Evolutionary conservation across 2,329 filamentous ascomycete species (phyloP), one percentile per base, ranked within the genome.

Genomic region (Sporothrix brunneoviolacea): DNA sequence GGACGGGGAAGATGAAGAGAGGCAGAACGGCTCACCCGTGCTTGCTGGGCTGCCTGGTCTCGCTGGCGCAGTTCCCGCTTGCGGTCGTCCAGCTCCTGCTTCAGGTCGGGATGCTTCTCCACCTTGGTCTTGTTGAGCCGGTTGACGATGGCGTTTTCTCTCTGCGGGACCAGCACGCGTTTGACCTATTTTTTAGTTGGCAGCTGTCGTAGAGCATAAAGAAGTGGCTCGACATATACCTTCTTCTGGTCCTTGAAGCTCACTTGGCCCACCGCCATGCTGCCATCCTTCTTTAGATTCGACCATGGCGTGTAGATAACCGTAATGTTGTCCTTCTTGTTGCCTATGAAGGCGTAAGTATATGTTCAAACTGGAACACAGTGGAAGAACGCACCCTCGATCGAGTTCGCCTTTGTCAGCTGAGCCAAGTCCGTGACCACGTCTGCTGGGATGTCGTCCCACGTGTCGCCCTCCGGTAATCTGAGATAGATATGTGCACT

Each of bases 321-420:
- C 15, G 90, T 95, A 61, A 98, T 75, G 69, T 97, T 97, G 68
- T 97, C 91, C 68, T 96, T 97, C 70, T 98, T 98, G 74, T 98
- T 98, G 57, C 93, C 87, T 91, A 53, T 6, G 12, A 2, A 16
- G 15, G 37, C 6, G 12, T 36, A 36, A 19, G 28, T 16, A 28
- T 5, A 15, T 2, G 8, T 19, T 28, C 16, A 3, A 38, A 35
- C 8, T 21, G 8, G 32, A 19, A 10, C 6, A 10, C 18, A 37
- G 12, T 30, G 21, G 19, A 19, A 22, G 12, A 3, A 30, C 22
- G 4, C 62, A 85, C 88, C 93, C 74, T 98, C 93, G 61, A 98
- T 98, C 52, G 90, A 96, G 71, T 98, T 98, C 55, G 93, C 93
- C 71, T 98, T 98, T 51, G 93, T 98, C 61, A 98, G 76, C 68